Percentiles rank a stretch among this genome's conserved stretches.
These are phyloP conservation scores for Phlebopus sp. DNA, from an alignment of 1,284 basidiomycete species.

Conservation along the genomic window DNA sequence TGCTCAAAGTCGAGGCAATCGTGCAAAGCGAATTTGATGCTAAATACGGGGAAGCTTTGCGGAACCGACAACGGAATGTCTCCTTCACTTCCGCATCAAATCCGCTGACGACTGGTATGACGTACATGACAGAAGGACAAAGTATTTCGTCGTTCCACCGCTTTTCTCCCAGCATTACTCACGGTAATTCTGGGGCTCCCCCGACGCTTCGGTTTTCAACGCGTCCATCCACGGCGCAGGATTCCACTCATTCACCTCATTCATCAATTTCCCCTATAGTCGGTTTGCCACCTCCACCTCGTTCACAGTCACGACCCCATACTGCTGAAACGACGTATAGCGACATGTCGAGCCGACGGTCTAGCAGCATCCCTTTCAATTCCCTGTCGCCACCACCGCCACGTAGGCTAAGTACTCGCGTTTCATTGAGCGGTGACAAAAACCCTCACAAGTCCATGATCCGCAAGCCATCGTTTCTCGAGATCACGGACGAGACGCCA, in stretches of 20 bases:
- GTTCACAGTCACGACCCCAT: slow-evolving; percentile 25
- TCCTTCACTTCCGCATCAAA: slow-evolving; percentile 39
- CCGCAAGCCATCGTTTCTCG: slow-evolving; percentile 68
- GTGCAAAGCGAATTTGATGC: slow-evolving; percentile 27
- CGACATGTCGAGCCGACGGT: slow-evolving; percentile 21
- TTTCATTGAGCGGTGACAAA: slow-evolving; percentile 31
- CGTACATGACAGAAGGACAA: slow-evolving; percentile 7
- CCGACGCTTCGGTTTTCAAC: neutral
- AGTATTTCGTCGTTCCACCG: slow-evolving; percentile 3
- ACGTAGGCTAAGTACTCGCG: slow-evolving; percentile 3
- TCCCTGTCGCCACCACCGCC: slow-evolving; percentile 40
- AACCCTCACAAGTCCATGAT: slow-evolving; percentile 42
- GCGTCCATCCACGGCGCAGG: slow-evolving; percentile 33
- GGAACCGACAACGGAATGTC: slow-evolving; percentile 30
- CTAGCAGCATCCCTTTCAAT: slow-evolving; percentile 32
- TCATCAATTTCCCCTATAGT: slow-evolving; percentile 14
- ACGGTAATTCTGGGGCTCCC: neutral
- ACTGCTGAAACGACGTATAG: slow-evolving; percentile 11
- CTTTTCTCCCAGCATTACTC: neutral
- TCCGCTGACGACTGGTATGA: slow-evolving; percentile 22
- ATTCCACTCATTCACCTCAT: slow-evolving; percentile 13
- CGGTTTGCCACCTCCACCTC: slow-evolving; percentile 38
- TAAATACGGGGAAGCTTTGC: slow-evolving; percentile 10
- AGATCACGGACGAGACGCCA: slow-evolving; percentile 52
- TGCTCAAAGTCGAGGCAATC: slow-evolving; percentile 56